phyloP scores from a whole-genome alignment of 345 rosid species.

The Lenwebbia sp. region DNA sequence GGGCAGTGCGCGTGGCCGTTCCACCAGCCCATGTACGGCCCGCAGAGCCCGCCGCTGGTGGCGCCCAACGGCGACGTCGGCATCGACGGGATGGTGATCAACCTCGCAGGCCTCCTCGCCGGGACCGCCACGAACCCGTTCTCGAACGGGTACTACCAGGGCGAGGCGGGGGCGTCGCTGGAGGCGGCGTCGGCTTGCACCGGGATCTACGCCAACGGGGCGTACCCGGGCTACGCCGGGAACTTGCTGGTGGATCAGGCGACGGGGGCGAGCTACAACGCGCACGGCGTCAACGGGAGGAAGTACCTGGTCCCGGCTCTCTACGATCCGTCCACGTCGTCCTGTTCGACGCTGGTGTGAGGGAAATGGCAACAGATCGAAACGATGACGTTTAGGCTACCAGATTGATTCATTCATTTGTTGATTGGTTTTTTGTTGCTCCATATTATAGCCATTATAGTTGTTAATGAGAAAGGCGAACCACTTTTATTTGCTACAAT shows the following conservation, averaged over 20 bases:
- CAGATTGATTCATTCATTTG: not conserved
- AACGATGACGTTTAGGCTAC: not conserved
- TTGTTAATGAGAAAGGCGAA: not conserved
- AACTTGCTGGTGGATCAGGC: conserved; percentile 37
- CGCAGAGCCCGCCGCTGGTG: conserved; percentile 45
- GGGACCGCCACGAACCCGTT: conserved; percentile 80
- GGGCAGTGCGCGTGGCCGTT: conserved; percentile 92
- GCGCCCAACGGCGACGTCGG: conserved; percentile 78
- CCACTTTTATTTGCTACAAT: not conserved
- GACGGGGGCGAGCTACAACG: conserved; percentile 76
- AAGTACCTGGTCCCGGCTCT: conserved; percentile 70
- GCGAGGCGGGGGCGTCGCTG: conserved; percentile 50
- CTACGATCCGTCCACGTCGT: conserved; percentile 44
- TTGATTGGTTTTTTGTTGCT: not conserved
- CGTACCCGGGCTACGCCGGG: conserved; percentile 83
- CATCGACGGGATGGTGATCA: conserved; percentile 70
- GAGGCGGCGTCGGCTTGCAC: conserved; percentile 75
- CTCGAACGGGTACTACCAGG: conserved; percentile 68
- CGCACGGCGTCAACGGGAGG: conserved; percentile 52
- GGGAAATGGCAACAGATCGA: not conserved
- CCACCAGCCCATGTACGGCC: conserved; percentile 75
- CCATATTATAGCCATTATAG: not conserved
- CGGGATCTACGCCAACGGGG: conserved; percentile 67
- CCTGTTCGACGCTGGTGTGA: conserved; percentile 46
- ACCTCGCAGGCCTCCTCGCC: conserved; percentile 57